Percentiles rank a stretch among this genome's conserved stretches.
Evolutionary conservation across 129 eudicot genomes (phyloP).

Genomic region (Saposhnikovia divaricata): DNA sequence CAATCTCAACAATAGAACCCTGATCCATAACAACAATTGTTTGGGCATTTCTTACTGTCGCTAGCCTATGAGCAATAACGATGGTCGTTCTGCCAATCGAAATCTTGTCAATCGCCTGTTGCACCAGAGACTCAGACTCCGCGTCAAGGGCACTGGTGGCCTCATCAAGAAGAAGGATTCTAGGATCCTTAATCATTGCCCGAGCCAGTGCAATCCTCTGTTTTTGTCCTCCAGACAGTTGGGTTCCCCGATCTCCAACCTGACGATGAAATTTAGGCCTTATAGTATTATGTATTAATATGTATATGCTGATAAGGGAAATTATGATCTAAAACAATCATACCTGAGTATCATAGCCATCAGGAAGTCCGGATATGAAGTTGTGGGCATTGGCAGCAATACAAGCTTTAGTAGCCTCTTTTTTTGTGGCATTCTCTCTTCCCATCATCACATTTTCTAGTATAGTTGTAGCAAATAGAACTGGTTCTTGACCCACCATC

Average conservation of each 20-base stretch:
- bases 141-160: slow-evolving; percentile 85
- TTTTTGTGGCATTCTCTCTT: slow-evolving; percentile 63
- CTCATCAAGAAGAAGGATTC: slow-evolving; percentile 67
- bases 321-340: background rate
- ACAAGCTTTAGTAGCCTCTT: slow-evolving; percentile 66
- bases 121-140: slow-evolving; percentile 62
- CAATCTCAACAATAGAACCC: slow-evolving; percentile 62
- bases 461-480: slow-evolving; percentile 56
- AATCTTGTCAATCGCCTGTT: slow-evolving; percentile 70
- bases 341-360: slow-evolving; percentile 60
- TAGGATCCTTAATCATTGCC: slow-evolving; percentile 82
- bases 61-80: slow-evolving; percentile 82
- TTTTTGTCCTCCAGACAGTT: slow-evolving; percentile 77
- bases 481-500: slow-evolving; percentile 95
- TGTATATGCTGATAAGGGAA: background rate
- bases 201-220: slow-evolving; percentile 80
- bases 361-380: slow-evolving; percentile 57
- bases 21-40: slow-evolving; percentile 60
- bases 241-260: slow-evolving; percentile 83
- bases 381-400: slow-evolving; percentile 70
- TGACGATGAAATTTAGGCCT: slow-evolving; percentile 17
- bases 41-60: slow-evolving; percentile 66
- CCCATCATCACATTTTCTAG: slow-evolving; percentile 84
- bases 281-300: background rate
- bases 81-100: slow-evolving; percentile 63